Conservation (phyloP, 441 rosid species). For the Adansonia madagascariensis region DNA sequence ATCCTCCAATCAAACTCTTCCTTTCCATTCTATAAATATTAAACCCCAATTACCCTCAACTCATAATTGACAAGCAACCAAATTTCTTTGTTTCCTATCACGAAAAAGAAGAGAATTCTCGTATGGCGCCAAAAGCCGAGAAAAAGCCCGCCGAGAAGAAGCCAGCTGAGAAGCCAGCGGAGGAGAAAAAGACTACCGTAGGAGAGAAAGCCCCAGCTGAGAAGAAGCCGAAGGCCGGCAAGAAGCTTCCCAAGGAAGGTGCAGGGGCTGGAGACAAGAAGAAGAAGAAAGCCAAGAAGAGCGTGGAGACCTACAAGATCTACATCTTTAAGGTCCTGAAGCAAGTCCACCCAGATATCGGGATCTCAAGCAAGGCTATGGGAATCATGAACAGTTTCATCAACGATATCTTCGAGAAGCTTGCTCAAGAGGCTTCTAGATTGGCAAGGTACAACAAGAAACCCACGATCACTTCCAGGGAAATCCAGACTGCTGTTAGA, state of each 20-base stretch:
- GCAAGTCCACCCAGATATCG: slow-evolving; percentile 32
- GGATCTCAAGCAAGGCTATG: slow-evolving; percentile 27
- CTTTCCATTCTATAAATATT: slow-evolving; percentile 23
- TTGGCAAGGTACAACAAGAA: slow-evolving; percentile 59
- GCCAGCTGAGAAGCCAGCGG: slow-evolving; percentile 37
- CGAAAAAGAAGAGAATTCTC: neutral
- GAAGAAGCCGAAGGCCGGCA: slow-evolving; percentile 66
- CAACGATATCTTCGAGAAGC: slow-evolving; percentile 28
- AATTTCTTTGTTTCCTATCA: neutral
- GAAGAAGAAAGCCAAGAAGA: slow-evolving; percentile 58
- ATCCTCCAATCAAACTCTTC: slow-evolving; percentile 35
- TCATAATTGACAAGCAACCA: neutral
- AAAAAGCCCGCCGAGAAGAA: slow-evolving; percentile 58
- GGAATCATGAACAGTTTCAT: slow-evolving; percentile 32
- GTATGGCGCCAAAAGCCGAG: slow-evolving; percentile 39
- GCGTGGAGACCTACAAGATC: slow-evolving; percentile 61
- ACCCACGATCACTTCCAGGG: slow-evolving; percentile 52
- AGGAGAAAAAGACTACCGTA: slow-evolving; percentile 43
- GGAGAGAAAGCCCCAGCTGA: slow-evolving; percentile 57
- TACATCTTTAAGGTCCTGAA: slow-evolving; percentile 66
- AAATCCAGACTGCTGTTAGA: slow-evolving; percentile 55
- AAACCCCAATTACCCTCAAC: neutral
- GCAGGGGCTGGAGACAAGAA: slow-evolving; percentile 51
- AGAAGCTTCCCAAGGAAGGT: slow-evolving; percentile 58
- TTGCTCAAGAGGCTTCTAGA: slow-evolving; percentile 47